These are phyloP conservation scores for Ceratonia siliqua DNA, from an alignment of 306 rosid species.

Conservation along the genomic window DNA sequence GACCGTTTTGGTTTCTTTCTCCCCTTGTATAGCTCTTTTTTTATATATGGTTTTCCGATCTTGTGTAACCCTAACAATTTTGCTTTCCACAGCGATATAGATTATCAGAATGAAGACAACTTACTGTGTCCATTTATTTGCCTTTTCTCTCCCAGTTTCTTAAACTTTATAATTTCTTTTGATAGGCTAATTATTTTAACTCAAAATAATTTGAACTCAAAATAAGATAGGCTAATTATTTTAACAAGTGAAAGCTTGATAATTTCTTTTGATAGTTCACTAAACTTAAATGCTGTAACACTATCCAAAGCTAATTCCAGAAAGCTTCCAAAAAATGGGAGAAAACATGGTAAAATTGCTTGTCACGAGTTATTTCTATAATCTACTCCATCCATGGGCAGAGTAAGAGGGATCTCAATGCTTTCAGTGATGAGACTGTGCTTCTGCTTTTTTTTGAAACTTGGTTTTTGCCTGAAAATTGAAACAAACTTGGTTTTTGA, in stretches of 20 bases:
- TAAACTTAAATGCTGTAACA: constrained; percentile 40
- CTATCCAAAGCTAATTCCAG: constrained; percentile 35
- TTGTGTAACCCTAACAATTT: no score
- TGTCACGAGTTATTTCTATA: constrained; percentile 55
- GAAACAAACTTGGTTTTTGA: constrained; percentile 10
- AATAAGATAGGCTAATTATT: constrained; percentile 27
- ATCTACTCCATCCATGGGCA: constrained; percentile 38
- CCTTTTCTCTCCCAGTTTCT: no score
- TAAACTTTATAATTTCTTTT: no score
- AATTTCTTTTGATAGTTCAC: constrained; percentile 28
- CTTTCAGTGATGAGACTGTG: constrained; percentile 75
- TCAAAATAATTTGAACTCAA: constrained; percentile 24
- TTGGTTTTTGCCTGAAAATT: constrained; percentile 78
- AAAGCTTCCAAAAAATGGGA: constrained; percentile 21
- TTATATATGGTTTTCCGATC: no score
- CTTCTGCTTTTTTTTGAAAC: constrained; percentile 64
- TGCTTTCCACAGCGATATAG: no score
- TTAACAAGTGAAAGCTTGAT: constrained; percentile 22
- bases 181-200: no score
- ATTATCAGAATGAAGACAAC: no score
- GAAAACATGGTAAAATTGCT: constrained; percentile 44
- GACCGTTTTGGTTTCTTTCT: no score
- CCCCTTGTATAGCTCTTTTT: no score
- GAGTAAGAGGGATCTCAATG: constrained; percentile 15
- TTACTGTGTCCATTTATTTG: neutral